Conservation (phyloP, 2,329 filamentous ascomycete genomes). For the Fusarium sacchari region DNA sequence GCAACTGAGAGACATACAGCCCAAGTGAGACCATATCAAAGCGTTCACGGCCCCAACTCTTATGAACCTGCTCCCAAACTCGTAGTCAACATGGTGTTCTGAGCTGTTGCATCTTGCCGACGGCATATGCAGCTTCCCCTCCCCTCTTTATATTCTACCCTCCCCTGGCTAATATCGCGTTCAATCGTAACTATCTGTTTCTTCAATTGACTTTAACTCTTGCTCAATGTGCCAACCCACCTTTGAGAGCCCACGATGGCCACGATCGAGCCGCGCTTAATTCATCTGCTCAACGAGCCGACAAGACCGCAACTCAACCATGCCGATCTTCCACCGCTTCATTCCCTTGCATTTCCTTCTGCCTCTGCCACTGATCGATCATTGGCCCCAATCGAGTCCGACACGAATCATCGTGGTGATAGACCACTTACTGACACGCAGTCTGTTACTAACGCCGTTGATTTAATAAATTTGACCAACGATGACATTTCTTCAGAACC, state of each 20-base stretch:
- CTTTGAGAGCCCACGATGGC: slow-evolving; percentile 61
- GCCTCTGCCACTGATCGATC: slow-evolving; percentile 56
- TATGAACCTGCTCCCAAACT: slow-evolving; percentile 28
- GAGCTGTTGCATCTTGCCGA: slow-evolving; percentile 33
- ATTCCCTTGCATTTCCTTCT: slow-evolving; percentile 57
- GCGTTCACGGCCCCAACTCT: slow-evolving; percentile 39
- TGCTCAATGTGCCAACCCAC: slow-evolving; percentile 43
- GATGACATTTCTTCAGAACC: slow-evolving; percentile 37
- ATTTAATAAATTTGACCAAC: slow-evolving; percentile 28
- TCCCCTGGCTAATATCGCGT: background rate
- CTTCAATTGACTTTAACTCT: slow-evolving; percentile 31
- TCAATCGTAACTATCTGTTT: slow-evolving; percentile 5
- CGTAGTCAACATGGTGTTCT: slow-evolving; percentile 36
- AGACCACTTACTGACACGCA: slow-evolving; percentile 39
- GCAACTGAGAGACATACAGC: slow-evolving; percentile 34
- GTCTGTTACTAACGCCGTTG: slow-evolving; percentile 18
- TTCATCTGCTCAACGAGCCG: slow-evolving; percentile 70
- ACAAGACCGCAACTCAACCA: slow-evolving; percentile 59
- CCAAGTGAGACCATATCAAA: slow-evolving; percentile 41
- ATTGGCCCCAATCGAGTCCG: slow-evolving; percentile 64
- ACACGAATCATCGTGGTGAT: slow-evolving; percentile 56
- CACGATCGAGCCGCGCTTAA: slow-evolving; percentile 74
- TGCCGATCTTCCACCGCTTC: slow-evolving; percentile 65
- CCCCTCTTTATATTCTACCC: slow-evolving; percentile 11
- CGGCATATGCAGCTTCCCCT: slow-evolving; percentile 20